Conservation (phyloP, 2,329 filamentous ascomycete genomes). For the Fusarium avenaceum region DNA sequence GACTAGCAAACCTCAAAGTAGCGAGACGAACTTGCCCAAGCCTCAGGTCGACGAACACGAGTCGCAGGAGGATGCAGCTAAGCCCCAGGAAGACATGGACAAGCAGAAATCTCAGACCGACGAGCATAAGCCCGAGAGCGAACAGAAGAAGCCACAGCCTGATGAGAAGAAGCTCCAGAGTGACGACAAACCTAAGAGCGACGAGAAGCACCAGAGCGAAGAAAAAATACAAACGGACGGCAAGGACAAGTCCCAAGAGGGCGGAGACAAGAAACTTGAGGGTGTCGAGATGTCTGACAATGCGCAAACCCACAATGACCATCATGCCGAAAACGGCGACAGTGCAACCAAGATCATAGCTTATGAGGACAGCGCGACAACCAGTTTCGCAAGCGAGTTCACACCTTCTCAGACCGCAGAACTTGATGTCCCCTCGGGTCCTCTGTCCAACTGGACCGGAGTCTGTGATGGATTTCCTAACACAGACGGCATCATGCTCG, state of each 20-base stretch:
- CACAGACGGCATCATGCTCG: constrained; percentile 61
- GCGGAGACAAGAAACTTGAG: constrained; percentile 5
- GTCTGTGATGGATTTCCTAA: constrained; percentile 59
- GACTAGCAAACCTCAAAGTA: constrained; percentile 1
- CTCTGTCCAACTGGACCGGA: constrained; percentile 27
- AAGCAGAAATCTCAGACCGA: not conserved
- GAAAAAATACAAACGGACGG: constrained; percentile 16
- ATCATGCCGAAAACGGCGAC: constrained; percentile 14
- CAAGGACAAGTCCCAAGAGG: constrained; percentile 40
- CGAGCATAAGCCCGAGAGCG: constrained; percentile 3
- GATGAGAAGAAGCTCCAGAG: not conserved
- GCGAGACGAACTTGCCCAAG: constrained; percentile 1
- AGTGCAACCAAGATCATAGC: constrained; percentile 9
- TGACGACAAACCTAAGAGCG: not conserved
- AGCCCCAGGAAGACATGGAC: not conserved
- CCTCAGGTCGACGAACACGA: constrained; percentile 7
- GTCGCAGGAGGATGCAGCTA: not conserved
- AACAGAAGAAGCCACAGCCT: constrained; percentile 9
- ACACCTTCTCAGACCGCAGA: constrained; percentile 23
- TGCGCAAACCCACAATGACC: constrained; percentile 10
- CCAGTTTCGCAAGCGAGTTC: constrained; percentile 9
- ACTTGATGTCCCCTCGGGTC: constrained; percentile 28
- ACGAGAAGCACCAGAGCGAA: not conserved
- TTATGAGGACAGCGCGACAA: not conserved
- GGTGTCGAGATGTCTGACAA: constrained; percentile 4